Conservation (phyloP, 2,329 filamentous ascomycete species). For the Colletotrichum sp. region DNA sequence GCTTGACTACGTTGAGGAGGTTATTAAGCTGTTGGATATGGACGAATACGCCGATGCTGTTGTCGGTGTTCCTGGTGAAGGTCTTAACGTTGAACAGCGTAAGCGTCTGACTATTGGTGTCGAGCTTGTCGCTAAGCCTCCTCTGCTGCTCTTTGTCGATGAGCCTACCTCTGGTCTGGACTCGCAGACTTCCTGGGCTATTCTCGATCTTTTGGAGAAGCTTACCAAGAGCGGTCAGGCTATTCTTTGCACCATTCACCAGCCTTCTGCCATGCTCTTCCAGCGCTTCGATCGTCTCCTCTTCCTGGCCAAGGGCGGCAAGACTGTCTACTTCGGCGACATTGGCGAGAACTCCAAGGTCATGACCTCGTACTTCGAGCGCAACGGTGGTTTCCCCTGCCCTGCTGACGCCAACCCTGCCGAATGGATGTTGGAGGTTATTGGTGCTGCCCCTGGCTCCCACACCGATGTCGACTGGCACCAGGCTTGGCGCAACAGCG, state of each 20-base stretch:
- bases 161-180: conserved; percentile 95
- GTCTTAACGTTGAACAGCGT: conserved; percentile 74
- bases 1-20: conserved; percentile 84
- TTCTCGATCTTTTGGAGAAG: conserved; percentile 86
- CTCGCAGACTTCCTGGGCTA: conserved; percentile 92
- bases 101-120: conserved; percentile 92
- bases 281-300: conserved; percentile 86
- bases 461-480: conserved; percentile 70
- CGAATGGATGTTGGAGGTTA: conserved; percentile 76
- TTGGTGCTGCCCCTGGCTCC: conserved; percentile 68
- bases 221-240: conserved; percentile 88
- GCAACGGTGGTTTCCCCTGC: conserved; percentile 70
- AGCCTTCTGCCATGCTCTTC: conserved; percentile 95
- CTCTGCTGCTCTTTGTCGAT: conserved; percentile 88
- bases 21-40: conserved; percentile 92
- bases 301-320: conserved; percentile 77
- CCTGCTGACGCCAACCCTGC: conserved; percentile 77
- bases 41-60: conserved; percentile 87
- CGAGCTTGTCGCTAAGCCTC: conserved; percentile 92
- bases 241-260: conserved; percentile 96
- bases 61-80: conserved; percentile 89
- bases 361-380: conserved; percentile 78
- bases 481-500: conserved; percentile 63
- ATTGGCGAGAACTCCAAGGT: conserved; percentile 74
- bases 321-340: conserved; percentile 82